These are phyloP conservation scores for Diospyros kaki DNA, from an alignment of 148 eudicot species.

Conservation along the genomic window DNA sequence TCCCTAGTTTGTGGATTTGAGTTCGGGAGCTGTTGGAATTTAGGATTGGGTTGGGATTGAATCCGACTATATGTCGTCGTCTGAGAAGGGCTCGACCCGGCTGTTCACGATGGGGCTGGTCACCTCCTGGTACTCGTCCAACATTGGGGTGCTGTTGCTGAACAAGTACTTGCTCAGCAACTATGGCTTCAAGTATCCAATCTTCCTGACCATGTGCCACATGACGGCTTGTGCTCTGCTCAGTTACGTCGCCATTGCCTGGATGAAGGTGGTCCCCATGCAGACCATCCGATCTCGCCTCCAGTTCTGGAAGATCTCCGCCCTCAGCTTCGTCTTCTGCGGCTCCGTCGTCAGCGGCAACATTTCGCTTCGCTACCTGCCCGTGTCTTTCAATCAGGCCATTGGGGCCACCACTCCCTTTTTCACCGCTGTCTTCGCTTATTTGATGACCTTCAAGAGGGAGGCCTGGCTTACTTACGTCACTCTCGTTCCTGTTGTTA, in stretches of 20 bases:
- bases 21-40: constrained; percentile 12
- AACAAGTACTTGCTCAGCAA: constrained; percentile 78
- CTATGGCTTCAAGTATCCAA: constrained; percentile 84
- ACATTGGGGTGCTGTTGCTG: constrained; percentile 72
- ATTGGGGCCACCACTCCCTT: constrained; percentile 93
- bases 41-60: not conserved
- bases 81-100: constrained; percentile 41
- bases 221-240: constrained; percentile 83
- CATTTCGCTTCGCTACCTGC: constrained; percentile 62
- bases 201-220: constrained; percentile 87
- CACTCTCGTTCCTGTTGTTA: constrained; percentile 81
- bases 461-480: constrained; percentile 85
- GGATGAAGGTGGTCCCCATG: constrained; percentile 89
- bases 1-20: not conserved
- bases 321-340: constrained; percentile 66
- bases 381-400: constrained; percentile 87
- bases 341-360: constrained; percentile 82
- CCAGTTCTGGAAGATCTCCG: constrained; percentile 71
- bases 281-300: constrained; percentile 73
- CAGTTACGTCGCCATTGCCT: constrained; percentile 83
- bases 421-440: constrained; percentile 87
- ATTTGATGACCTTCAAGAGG: constrained; percentile 72
- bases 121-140: constrained; percentile 73
- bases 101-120: constrained; percentile 76
- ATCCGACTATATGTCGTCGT: constrained; percentile 23